These are phyloP conservation scores for Colletotrichum lentis DNA, from an alignment of 2,329 filamentous ascomycete species.

Conservation along the genomic window DNA sequence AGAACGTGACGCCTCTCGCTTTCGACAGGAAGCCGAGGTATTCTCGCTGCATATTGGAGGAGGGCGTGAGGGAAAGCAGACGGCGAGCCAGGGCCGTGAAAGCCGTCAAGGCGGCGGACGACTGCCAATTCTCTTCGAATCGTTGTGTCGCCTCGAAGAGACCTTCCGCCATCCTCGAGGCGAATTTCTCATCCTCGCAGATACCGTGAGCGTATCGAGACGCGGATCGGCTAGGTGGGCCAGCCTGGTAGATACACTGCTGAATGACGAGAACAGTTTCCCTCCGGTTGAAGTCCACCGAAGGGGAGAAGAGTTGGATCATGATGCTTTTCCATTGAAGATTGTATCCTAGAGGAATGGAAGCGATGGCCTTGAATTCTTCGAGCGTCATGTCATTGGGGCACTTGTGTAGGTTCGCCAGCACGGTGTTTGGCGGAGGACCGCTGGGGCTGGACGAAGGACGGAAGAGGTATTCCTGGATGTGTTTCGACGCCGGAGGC, in stretches of 20 bases:
- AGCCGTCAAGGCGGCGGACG: slow-evolving; percentile 49
- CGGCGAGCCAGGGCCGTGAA: slow-evolving; percentile 54
- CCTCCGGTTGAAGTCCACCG: slow-evolving; percentile 59
- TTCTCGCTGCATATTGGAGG: slow-evolving; percentile 35
- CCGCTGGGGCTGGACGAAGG: slow-evolving; percentile 42
- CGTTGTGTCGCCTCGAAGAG: slow-evolving; percentile 46
- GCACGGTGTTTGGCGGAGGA: slow-evolving; percentile 57
- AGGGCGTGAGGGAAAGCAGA: slow-evolving; percentile 51
- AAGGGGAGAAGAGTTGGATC: slow-evolving; percentile 56
- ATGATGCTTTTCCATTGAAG: slow-evolving; percentile 67
- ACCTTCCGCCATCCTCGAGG: slow-evolving; percentile 43
- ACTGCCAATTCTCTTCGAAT: slow-evolving; percentile 62
- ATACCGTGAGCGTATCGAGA: neutral
- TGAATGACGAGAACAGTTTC: slow-evolving; percentile 58
- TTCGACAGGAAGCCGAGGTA: slow-evolving; percentile 46
- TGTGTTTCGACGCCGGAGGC: slow-evolving; percentile 40
- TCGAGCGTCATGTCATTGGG: slow-evolving; percentile 58
- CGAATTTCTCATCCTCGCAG: neutral
- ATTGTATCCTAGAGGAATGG: slow-evolving; percentile 56
- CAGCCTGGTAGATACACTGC: slow-evolving; percentile 60
- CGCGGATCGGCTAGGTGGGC: slow-evolving; percentile 43
- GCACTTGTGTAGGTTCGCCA: slow-evolving; percentile 59
- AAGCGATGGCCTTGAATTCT: slow-evolving; percentile 63
- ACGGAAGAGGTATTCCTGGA: slow-evolving; percentile 53
- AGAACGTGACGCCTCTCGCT: slow-evolving; percentile 47